Evolutionary conservation across 768 basidiomycete species (phyloP).

Genomic region (Steccherinum ochraceum): DNA sequence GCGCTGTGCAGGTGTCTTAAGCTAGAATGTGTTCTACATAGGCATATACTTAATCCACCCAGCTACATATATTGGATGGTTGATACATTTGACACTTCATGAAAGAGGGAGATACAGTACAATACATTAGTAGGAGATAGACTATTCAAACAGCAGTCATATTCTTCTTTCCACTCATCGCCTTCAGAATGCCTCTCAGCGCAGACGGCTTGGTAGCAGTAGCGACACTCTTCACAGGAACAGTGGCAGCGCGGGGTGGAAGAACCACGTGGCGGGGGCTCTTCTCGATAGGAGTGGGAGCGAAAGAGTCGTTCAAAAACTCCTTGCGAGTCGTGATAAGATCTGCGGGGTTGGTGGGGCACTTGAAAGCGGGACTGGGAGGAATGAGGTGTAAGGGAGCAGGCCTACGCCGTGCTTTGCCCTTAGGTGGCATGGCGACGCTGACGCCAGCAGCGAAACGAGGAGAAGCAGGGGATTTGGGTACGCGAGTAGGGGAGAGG

Average conservation of each 20-base stretch:
- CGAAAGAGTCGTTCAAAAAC: slow-evolving; percentile 41
- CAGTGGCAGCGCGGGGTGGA: slow-evolving; percentile 7
- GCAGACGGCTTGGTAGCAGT: slow-evolving; percentile 14
- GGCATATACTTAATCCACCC: too few species aligned
- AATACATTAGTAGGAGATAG: too few species aligned
- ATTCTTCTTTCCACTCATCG: slow-evolving; percentile 20
- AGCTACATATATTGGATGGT: too few species aligned
- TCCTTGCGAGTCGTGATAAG: slow-evolving; percentile 28
- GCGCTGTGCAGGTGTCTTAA: too few species aligned
- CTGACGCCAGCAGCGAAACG: slow-evolving; percentile 12
- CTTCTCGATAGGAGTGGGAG: slow-evolving; percentile 20
- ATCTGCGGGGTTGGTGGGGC: slow-evolving; percentile 31
- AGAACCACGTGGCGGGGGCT: background rate
- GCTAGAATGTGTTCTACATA: too few species aligned
- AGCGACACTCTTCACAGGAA: slow-evolving; percentile 17
- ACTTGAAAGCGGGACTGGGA: slow-evolving; percentile 24
- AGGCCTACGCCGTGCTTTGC: slow-evolving; percentile 33
- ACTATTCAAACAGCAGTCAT: too few species aligned
- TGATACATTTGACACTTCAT: too few species aligned
- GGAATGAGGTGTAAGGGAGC: slow-evolving; percentile 35
- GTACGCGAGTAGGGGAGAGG: slow-evolving; percentile 14
- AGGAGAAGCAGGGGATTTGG: slow-evolving; percentile 10
- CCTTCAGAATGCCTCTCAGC: slow-evolving; percentile 24
- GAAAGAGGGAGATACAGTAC: too few species aligned
- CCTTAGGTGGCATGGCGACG: slow-evolving; percentile 8